Percentiles rank a stretch among this genome's conserved stretches.
Conservation (phyloP, 768 basidiomycete genomes). For the Leccinum incarnatum region DNA sequence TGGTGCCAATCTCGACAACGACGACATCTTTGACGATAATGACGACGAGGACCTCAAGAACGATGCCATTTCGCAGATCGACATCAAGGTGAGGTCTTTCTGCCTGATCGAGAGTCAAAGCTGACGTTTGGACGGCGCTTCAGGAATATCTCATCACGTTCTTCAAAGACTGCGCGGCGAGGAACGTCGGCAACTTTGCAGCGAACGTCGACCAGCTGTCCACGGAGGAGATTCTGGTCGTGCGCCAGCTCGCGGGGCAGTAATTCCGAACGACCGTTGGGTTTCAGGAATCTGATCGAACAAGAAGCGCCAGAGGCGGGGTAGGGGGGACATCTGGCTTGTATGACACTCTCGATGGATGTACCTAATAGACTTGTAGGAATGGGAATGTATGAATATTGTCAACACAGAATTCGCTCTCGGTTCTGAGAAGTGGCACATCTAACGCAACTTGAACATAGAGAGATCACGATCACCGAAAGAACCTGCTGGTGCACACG, state of each 20-base stretch:
- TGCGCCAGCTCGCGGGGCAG: conserved; percentile 46
- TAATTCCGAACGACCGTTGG: conserved; percentile 7
- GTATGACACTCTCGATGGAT: conserved; percentile 6
- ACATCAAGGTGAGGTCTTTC: conserved; percentile 52
- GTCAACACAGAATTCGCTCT: not conserved
- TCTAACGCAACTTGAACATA: not conserved
- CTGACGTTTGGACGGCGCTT: not conserved
- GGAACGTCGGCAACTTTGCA: conserved; percentile 62
- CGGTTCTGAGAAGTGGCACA: no score
- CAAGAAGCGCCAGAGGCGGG: not conserved
- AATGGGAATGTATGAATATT: not conserved
- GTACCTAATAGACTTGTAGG: conserved; percentile 6
- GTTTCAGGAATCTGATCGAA: not conserved
- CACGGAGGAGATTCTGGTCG: conserved; percentile 68
- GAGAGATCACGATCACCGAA: not conserved
- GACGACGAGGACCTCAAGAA: conserved; percentile 87
- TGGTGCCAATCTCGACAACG: conserved; percentile 72
- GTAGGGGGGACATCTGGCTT: not conserved
- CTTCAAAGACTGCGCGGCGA: conserved; percentile 63
- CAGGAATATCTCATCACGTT: conserved; percentile 71
- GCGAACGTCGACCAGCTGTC: conserved; percentile 62
- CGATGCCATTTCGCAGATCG: conserved; percentile 85
- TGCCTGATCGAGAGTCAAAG: conserved; percentile 15
- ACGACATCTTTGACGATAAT: conserved; percentile 67
- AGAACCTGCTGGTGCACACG: not conserved